phyloP scores from a whole-genome alignment of 2,329 filamentous ascomycete genomes.

The Bipolaris oryzae region DNA sequence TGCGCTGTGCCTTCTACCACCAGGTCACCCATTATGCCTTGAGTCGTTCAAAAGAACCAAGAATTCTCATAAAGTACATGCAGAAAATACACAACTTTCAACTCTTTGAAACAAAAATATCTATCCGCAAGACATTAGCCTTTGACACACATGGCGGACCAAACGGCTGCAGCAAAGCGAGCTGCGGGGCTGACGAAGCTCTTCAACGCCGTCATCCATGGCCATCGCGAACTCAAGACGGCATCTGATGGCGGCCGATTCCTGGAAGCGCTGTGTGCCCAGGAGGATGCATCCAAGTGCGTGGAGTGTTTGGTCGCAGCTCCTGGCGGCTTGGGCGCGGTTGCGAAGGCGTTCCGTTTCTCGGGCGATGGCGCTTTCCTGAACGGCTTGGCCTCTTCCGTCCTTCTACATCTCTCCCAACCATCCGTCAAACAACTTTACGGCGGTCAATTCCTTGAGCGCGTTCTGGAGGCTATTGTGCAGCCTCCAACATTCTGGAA shows the following conservation, averaged over 20 bases:
- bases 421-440: constrained; percentile 57
- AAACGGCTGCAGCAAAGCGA: constrained; percentile 31
- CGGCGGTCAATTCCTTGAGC: constrained; percentile 57
- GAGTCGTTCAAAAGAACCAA: constrained; percentile 3
- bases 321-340: constrained; percentile 33
- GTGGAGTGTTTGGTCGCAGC: constrained; percentile 44
- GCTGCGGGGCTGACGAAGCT: constrained; percentile 45
- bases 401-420: constrained; percentile 50
- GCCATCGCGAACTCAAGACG: constrained; percentile 48
- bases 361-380: constrained; percentile 54
- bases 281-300: constrained; percentile 51
- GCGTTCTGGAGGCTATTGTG: constrained; percentile 55
- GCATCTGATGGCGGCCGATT: constrained; percentile 53
- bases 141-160: constrained; percentile 20
- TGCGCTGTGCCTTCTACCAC: constrained; percentile 14
- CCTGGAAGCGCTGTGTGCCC: constrained; percentile 55
- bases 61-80: neutral
- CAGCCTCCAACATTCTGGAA: constrained; percentile 64
- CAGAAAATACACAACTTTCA: neutral
- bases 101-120: neutral
- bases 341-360: constrained; percentile 54
- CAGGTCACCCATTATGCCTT: neutral
- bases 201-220: constrained; percentile 50
- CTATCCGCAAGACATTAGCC: constrained; percentile 1
- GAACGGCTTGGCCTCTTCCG: constrained; percentile 44